These are phyloP conservation scores for Endocarpon pusillum DNA, from an alignment of 495 filamentous ascomycete species.

Conservation along the genomic window DNA sequence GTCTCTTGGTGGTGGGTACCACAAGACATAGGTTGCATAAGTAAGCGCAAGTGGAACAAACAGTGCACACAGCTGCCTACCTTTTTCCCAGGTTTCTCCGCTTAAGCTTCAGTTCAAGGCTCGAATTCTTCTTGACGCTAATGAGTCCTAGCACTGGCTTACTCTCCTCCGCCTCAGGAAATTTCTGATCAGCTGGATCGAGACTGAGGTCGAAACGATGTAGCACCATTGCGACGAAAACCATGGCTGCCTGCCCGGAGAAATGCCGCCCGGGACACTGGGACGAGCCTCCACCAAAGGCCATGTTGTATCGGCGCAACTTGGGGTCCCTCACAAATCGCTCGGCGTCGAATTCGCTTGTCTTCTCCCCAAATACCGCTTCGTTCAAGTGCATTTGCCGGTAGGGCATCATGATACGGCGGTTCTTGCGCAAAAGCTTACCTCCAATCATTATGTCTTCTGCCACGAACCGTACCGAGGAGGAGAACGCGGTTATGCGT, in stretches of 20 bases:
- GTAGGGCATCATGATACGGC: conserved; percentile 16
- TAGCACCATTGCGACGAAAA: conserved; percentile 14
- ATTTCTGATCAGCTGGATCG: conserved; percentile 2
- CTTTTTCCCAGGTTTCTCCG: too few species aligned
- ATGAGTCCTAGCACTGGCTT: conserved; percentile 15
- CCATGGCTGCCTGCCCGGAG: conserved; percentile 7
- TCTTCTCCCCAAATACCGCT: conserved; percentile 9
- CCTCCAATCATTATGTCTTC: conserved; percentile 11
- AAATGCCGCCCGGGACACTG: conserved; percentile 16
- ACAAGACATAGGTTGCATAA: too few species aligned
- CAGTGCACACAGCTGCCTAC: too few species aligned
- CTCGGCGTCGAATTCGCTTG: conserved; percentile 7
- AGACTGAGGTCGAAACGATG: conserved; percentile 10
- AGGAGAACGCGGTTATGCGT: conserved; percentile 5
- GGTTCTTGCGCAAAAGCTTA: conserved; percentile 9
- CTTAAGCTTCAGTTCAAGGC: too few species aligned
- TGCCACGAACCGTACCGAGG: conserved; percentile 11
- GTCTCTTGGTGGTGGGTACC: too few species aligned
- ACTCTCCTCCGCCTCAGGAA: conserved; percentile 10
- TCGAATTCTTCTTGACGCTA: not conserved
- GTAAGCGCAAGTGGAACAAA: too few species aligned
- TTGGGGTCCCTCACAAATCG: conserved; percentile 10
- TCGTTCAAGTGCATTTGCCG: conserved; percentile 17
- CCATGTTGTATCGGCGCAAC: conserved; percentile 8
- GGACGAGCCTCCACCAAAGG: conserved; percentile 18